Conservation (phyloP, 495 filamentous ascomycete species). For the Barbatosphaeria neglecta region DNA sequence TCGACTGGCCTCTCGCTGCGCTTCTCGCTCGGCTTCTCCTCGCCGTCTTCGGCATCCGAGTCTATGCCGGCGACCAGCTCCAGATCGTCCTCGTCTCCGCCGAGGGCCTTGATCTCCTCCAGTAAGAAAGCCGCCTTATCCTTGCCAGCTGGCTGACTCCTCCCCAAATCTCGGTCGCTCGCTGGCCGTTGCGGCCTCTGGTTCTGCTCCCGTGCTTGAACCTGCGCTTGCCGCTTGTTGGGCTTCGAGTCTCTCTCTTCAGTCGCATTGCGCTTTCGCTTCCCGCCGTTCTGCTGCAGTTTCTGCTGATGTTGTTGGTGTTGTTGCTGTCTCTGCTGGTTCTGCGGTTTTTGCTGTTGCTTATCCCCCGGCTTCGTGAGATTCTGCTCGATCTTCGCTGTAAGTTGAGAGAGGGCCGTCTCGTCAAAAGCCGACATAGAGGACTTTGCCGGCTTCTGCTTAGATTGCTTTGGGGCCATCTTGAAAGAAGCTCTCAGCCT, state of each 20-base stretch:
- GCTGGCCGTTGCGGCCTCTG: no score
- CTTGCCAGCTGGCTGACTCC: constrained; percentile 11
- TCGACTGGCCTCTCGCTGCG: constrained; percentile 17
- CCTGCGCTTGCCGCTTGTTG: constrained; percentile 35
- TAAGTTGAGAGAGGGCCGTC: constrained; percentile 48
- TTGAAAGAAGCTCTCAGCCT: no score
- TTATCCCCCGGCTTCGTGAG: constrained; percentile 18
- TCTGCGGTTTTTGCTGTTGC: constrained; percentile 32
- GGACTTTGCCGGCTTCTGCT: constrained; percentile 9
- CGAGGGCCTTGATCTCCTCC: constrained; percentile 64
- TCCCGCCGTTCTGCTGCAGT: constrained; percentile 7
- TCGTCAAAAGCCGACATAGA: constrained; percentile 42
- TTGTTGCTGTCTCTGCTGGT: constrained; percentile 14
- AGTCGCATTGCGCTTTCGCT: constrained; percentile 24
- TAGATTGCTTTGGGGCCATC: constrained; percentile 6
- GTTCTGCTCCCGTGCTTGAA: constrained; percentile 15
- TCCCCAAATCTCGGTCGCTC: constrained; percentile 1
- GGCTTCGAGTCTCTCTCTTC: constrained; percentile 34
- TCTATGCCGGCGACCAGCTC: constrained; percentile 50
- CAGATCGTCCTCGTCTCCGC: constrained; percentile 65
- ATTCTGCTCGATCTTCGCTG: constrained; percentile 50
- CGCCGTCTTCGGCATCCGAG: constrained; percentile 51
- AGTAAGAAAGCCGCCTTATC: constrained; percentile 30
- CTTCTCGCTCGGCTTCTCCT: constrained; percentile 15
- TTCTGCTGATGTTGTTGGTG: constrained; percentile 10